Percentiles rank a stretch among this genome's conserved stretches.
These are phyloP conservation scores for Rhodotorula sp. DNA, from an alignment of 1,284 basidiomycete genomes.

Conservation along the genomic window DNA sequence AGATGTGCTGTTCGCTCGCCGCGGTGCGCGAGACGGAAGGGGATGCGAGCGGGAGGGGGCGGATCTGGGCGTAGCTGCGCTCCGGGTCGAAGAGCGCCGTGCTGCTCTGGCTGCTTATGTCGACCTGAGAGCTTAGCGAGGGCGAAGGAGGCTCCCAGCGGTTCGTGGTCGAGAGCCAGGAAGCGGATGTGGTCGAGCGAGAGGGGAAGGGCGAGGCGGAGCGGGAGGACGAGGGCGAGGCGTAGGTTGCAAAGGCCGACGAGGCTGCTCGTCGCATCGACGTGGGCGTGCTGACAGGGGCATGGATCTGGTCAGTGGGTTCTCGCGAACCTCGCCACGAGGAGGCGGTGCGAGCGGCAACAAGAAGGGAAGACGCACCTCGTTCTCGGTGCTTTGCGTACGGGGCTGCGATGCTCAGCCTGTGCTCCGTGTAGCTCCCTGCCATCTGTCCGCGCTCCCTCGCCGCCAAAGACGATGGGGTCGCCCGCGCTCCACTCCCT, in stretches of 20 bases:
- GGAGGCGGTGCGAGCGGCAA: too few relatives aligned
- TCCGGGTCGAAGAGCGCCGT: constrained; percentile 7
- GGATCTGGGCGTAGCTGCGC: neutral
- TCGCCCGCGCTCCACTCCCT: neutral
- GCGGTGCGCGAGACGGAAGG: neutral
- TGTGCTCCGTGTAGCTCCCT: too few relatives aligned
- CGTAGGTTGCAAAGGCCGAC: neutral
- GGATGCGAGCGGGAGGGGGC: too few relatives aligned
- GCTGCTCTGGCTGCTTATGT: neutral
- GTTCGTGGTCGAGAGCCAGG: constrained; percentile 1
- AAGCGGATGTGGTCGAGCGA: neutral
- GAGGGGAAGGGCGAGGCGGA: neutral
- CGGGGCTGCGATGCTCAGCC: too few relatives aligned
- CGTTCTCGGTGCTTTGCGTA: too few relatives aligned
- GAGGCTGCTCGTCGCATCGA: neutral
- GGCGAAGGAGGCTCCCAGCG: constrained; percentile 19
- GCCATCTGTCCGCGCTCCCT: too few relatives aligned
- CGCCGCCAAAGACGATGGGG: neutral
- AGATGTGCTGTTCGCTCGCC: neutral
- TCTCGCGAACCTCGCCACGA: neutral
- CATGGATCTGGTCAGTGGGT: neutral
- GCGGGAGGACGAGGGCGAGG: constrained; percentile 4
- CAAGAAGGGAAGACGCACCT: too few relatives aligned
- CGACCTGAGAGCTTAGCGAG: neutral
- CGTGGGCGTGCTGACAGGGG: neutral